Evolutionary conservation across 371 early-diverging fungal species (phyloP).

Genomic region (Rhizopus delemar): DNA sequence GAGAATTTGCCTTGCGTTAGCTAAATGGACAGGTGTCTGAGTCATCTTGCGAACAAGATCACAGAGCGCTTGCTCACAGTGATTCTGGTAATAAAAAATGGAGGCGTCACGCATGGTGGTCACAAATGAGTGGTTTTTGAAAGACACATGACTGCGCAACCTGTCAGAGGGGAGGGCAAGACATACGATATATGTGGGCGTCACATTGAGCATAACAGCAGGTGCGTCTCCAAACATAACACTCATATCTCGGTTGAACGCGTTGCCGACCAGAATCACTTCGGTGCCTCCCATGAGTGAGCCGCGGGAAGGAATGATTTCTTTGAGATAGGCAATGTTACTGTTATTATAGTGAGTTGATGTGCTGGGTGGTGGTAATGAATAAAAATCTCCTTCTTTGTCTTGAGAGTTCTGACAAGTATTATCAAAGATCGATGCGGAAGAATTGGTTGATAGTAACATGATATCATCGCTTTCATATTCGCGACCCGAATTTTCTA

Average conservation of each 20-base stretch:
- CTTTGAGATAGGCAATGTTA: neutral
- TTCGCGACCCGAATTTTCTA: neutral
- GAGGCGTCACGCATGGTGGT: constrained; percentile 30
- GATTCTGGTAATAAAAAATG: constrained; percentile 50
- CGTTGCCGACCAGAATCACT: constrained; percentile 71
- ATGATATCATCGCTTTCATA: neutral
- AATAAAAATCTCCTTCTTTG: too few species aligned
- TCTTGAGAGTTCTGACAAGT: neutral
- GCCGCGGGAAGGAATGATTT: constrained; percentile 56
- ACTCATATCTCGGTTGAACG: constrained; percentile 57
- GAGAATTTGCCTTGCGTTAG: neutral
- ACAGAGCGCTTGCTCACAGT: constrained; percentile 71
- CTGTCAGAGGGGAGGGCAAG: constrained; percentile 69
- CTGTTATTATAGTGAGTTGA: too few species aligned
- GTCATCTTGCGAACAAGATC: constrained; percentile 67
- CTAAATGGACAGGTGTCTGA: neutral
- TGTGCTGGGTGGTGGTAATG: too few species aligned
- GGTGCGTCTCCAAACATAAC: constrained; percentile 40
- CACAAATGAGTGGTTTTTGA: constrained; percentile 53
- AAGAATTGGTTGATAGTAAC: neutral
- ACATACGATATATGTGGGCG: constrained; percentile 59
- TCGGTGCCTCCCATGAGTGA: constrained; percentile 75
- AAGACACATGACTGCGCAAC: constrained; percentile 72
- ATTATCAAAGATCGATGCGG: neutral
- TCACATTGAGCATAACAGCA: neutral